Evolutionary conservation across 352 stramenopile genomes (phyloP).

Genomic region (Pythium coloratum): DNA sequence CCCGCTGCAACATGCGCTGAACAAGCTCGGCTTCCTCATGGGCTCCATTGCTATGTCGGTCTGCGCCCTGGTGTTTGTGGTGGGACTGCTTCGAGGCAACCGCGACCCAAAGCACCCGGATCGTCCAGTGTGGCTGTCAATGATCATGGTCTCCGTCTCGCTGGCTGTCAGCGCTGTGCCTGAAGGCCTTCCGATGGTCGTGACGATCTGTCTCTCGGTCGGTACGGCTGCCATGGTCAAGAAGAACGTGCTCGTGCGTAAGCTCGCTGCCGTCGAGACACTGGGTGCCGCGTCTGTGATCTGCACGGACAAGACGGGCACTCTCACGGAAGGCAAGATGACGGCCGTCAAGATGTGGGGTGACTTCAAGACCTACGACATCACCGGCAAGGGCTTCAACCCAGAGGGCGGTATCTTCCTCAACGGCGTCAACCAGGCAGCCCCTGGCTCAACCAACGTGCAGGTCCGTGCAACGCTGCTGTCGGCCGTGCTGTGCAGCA

Average conservation of each 20-base stretch:
- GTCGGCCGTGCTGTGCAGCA: constrained; percentile 42
- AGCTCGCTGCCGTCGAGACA: constrained; percentile 47
- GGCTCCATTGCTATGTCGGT: constrained; percentile 79
- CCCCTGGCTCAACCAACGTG: constrained; percentile 21
- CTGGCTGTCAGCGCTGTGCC: constrained; percentile 40
- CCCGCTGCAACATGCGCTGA: constrained; percentile 88
- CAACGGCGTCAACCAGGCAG: constrained; percentile 12
- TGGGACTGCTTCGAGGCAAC: constrained; percentile 56
- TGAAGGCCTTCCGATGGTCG: constrained; percentile 34
- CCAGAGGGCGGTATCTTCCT: constrained; percentile 31
- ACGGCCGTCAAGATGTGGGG: constrained; percentile 45
- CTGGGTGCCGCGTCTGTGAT: constrained; percentile 84
- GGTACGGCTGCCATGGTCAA: constrained; percentile 36
- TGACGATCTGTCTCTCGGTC: constrained; percentile 33
- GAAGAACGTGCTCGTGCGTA: constrained; percentile 47
- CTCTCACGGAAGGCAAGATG: constrained; percentile 81
- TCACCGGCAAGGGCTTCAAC: constrained; percentile 37
- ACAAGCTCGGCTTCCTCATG: constrained; percentile 91
- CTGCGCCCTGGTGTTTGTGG: too few species aligned
- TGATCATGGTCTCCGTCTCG: constrained; percentile 88
- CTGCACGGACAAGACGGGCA: constrained; percentile 92
- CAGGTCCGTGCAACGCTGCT: constrained; percentile 37
- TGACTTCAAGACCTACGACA: constrained; percentile 35
- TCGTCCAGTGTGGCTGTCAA: constrained; percentile 80
- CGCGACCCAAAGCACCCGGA: constrained; percentile 57